Evolutionary conservation across 345 rosid species (phyloP).

Genomic region (Aurinia saxatilis): DNA sequence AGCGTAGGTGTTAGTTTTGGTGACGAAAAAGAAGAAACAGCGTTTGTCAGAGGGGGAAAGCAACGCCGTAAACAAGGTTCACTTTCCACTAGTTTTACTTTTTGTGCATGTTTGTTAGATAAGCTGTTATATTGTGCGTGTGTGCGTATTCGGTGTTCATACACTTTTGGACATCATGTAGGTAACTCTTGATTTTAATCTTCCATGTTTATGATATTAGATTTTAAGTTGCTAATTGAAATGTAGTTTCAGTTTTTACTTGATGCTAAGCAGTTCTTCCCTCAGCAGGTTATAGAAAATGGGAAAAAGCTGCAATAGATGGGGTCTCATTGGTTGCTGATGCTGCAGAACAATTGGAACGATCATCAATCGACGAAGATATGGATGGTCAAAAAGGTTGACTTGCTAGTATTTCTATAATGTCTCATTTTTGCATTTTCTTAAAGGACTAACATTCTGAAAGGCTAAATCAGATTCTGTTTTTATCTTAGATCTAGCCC

Average conservation of each 20-base stretch:
- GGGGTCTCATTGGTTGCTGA: slow-evolving; percentile 99
- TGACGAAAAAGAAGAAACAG: slow-evolving; percentile 55
- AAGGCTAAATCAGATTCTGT: slow-evolving; percentile 6
- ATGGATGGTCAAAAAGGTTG: slow-evolving; percentile 42
- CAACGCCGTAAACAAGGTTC: slow-evolving; percentile 79
- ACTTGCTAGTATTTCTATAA: slow-evolving; percentile 24
- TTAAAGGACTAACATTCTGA: slow-evolving; percentile 3
- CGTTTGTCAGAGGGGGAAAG: slow-evolving; percentile 55
- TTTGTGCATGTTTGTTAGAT: neutral
- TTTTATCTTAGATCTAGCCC: slow-evolving; percentile 24
- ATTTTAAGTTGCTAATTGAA: slow-evolving; percentile 2
- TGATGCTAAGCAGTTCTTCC: slow-evolving; percentile 32
- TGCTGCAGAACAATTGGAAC: slow-evolving; percentile 98
- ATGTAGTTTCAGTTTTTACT: slow-evolving; percentile 10
- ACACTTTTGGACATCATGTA: neutral
- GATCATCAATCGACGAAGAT: slow-evolving; percentile 47
- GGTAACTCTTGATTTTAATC: neutral
- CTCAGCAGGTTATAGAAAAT: slow-evolving; percentile 73
- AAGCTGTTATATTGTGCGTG: neutral
- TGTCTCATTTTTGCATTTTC: slow-evolving; percentile 13
- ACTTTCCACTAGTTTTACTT: neutral
- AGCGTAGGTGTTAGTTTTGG: slow-evolving; percentile 46
- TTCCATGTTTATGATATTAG: neutral
- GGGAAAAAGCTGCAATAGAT: slow-evolving; percentile 99
- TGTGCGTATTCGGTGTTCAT: neutral